Conservation (phyloP, 352 stramenopile genomes). For the Phytopythium boreale region DNA sequence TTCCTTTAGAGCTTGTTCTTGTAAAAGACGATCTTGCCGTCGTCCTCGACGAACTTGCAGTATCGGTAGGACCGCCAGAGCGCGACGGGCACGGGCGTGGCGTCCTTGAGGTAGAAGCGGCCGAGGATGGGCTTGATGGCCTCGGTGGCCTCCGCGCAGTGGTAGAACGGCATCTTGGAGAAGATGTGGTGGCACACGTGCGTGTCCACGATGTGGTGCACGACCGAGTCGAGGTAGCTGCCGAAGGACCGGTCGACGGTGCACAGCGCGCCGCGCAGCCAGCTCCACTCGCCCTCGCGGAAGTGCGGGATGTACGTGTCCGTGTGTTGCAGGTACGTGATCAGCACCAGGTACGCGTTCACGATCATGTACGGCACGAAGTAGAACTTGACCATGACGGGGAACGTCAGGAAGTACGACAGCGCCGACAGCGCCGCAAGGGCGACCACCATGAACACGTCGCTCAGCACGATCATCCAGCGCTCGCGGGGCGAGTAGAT, state of each 20-base stretch:
- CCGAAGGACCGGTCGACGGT: constrained; percentile 98
- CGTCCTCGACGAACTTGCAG: constrained; percentile 95
- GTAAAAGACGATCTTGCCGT: constrained; percentile 91
- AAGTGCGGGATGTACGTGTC: constrained; percentile 98
- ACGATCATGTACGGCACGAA: constrained; percentile 94
- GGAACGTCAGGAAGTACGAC: constrained; percentile 63
- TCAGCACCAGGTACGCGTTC: constrained; percentile 96
- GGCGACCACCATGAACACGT: constrained; percentile 82
- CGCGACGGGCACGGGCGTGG: constrained; percentile 82
- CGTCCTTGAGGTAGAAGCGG: constrained; percentile 96
- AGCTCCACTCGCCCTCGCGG: constrained; percentile 92
- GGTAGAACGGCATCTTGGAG: constrained; percentile 99
- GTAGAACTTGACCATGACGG: constrained; percentile 93
- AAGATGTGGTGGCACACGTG: constrained; percentile 99
- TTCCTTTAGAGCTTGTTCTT: constrained; percentile 52
- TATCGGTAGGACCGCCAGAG: constrained; percentile 92
- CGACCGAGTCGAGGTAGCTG: constrained; percentile 93
- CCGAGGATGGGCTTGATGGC: constrained; percentile 92
- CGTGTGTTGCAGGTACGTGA: constrained; percentile 98
- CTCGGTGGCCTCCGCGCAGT: constrained; percentile 94
- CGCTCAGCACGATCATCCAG: constrained; percentile 92
- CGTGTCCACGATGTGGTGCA: constrained; percentile 98
- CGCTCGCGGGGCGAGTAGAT: constrained; percentile 94
- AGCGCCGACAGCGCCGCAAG: constrained; percentile 56
- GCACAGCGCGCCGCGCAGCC: constrained; percentile 94